Conservation (phyloP, 106 monocot species). For the Acorus calamus region DNA sequence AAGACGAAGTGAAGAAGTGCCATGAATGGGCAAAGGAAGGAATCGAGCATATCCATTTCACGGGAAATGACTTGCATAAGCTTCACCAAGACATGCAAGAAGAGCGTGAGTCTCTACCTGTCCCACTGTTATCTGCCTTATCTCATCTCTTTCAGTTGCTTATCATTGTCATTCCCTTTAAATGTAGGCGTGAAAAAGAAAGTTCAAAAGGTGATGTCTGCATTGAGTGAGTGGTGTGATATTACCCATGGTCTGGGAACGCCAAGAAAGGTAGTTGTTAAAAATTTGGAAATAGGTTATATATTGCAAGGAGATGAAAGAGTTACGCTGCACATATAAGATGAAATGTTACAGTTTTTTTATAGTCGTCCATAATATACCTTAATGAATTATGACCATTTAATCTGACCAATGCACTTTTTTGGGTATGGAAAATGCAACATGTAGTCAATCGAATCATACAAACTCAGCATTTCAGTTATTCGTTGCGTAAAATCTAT, state of each 20-base stretch:
- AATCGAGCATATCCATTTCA: constrained; percentile 36
- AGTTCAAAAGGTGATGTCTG: constrained; percentile 30
- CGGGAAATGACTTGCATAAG: constrained; percentile 43
- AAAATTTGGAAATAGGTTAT: neutral
- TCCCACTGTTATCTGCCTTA: neutral
- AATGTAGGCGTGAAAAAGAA: constrained; percentile 35
- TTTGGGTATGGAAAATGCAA: too few species aligned
- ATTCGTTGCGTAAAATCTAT: too few species aligned
- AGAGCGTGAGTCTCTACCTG: constrained; percentile 29
- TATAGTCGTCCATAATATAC: too few species aligned
- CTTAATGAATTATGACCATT: too few species aligned
- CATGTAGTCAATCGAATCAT: too few species aligned
- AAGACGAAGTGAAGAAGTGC: constrained; percentile 43
- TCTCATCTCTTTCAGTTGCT: neutral
- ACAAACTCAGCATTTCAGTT: too few species aligned
- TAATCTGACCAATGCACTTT: too few species aligned
- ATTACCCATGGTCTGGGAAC: constrained; percentile 16
- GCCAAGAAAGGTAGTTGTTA: constrained; percentile 14
- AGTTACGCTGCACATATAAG: too few species aligned
- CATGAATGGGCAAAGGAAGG: constrained; percentile 66
- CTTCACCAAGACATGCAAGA: constrained; percentile 24
- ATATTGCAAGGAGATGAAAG: neutral
- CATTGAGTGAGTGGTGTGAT: constrained; percentile 18
- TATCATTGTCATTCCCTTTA: neutral
- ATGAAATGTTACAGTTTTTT: too few species aligned